Evolutionary conservation across 2,329 filamentous ascomycete species (phyloP).

Genomic region (Aureobasidium pullulans): DNA sequence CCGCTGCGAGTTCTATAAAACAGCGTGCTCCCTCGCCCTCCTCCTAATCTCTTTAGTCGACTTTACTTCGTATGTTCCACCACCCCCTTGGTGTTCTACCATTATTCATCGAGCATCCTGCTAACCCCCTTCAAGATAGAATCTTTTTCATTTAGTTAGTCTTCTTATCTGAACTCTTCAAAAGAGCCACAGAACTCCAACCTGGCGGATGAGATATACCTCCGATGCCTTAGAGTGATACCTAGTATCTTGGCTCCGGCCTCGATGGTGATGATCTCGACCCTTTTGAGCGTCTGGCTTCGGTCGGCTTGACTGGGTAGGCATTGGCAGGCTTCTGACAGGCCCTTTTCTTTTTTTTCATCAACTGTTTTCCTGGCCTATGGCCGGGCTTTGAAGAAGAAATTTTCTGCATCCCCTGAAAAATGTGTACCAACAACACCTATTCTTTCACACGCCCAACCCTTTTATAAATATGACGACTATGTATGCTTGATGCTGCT

Average conservation of each 20-base stretch:
- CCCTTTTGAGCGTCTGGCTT: constrained; percentile 17
- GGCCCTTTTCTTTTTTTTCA: constrained; percentile 13
- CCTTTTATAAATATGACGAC: too few species aligned
- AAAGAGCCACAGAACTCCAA: constrained; percentile 87
- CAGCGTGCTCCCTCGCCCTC: constrained; percentile 10
- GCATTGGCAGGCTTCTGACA: constrained; percentile 19
- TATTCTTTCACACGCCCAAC: too few species aligned
- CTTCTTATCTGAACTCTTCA: constrained; percentile 86
- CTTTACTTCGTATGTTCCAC: constrained; percentile 13
- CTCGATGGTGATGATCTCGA: constrained; percentile 19
- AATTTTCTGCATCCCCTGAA: not conserved
- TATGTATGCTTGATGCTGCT: too few species aligned
- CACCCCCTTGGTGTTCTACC: not conserved
- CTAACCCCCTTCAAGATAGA: constrained; percentile 41
- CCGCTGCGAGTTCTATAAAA: constrained; percentile 6
- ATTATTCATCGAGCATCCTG: too few species aligned
- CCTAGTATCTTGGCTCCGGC: constrained; percentile 21
- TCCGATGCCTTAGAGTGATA: constrained; percentile 86
- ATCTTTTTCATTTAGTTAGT: constrained; percentile 93
- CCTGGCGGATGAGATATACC: constrained; percentile 87
- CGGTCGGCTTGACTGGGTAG: constrained; percentile 17
- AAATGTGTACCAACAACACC: not conserved
- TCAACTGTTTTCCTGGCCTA: constrained; percentile 7
- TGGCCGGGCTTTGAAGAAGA: constrained; percentile 12
- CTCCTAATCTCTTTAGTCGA: constrained; percentile 17